phyloP scores from a whole-genome alignment of 495 filamentous ascomycete species.

The Trichoderma reesei region DNA sequence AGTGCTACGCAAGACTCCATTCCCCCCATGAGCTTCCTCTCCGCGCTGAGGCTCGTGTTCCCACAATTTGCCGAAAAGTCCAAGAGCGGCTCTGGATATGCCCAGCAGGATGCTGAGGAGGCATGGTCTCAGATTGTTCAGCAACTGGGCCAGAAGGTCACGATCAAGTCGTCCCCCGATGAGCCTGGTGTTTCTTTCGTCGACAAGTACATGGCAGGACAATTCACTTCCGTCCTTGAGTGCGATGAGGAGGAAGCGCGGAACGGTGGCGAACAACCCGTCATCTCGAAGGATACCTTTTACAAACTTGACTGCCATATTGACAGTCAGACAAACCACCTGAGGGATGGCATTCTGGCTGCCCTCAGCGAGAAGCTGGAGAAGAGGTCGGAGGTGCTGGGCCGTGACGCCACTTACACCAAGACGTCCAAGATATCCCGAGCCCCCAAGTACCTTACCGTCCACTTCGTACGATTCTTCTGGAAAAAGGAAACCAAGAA shows the following conservation, averaged over 20 bases:
- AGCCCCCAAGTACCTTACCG: constrained; percentile 87
- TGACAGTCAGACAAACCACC: constrained; percentile 70
- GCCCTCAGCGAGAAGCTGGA: constrained; percentile 82
- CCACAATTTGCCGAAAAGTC: constrained; percentile 92
- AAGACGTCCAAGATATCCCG: constrained; percentile 82
- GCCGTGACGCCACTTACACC: constrained; percentile 71
- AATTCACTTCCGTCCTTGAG: constrained; percentile 63
- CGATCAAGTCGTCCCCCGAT: constrained; percentile 40
- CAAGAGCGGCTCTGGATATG: constrained; percentile 70
- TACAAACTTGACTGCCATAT: constrained; percentile 96
- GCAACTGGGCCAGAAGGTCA: constrained; percentile 74
- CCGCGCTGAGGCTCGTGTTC: constrained; percentile 66
- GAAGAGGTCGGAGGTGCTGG: constrained; percentile 73
- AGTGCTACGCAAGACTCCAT: constrained; percentile 82
- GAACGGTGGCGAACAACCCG: constrained; percentile 65
- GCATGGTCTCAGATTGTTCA: constrained; percentile 93
- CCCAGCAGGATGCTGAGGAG: constrained; percentile 96
- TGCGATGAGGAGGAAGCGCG: constrained; percentile 74
- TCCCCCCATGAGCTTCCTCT: constrained; percentile 74
- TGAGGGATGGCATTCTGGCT: constrained; percentile 74
- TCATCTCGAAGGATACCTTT: constrained; percentile 60
- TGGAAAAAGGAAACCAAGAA: constrained; percentile 92
- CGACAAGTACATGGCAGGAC: constrained; percentile 80
- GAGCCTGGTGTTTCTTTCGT: constrained; percentile 57
- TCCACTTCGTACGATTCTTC: constrained; percentile 96